These are phyloP conservation scores for Pseudogymnoascus verrucosus DNA, from an alignment of 2,329 filamentous ascomycete genomes.

Conservation along the genomic window DNA sequence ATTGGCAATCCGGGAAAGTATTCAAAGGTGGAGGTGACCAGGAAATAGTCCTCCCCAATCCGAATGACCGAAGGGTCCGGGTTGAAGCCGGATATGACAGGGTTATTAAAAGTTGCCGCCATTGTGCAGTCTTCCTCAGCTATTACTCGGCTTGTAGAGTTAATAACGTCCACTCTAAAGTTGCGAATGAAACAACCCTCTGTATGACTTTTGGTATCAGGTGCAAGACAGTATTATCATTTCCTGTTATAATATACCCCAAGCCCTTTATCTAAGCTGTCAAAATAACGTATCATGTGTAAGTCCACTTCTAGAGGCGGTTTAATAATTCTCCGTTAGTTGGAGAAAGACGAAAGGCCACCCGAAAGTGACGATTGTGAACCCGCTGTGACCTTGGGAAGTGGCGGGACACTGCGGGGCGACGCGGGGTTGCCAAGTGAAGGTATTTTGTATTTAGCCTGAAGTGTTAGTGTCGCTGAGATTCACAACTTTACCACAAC, in stretches of 20 bases:
- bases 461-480: neutral
- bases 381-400: neutral
- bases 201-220: neutral
- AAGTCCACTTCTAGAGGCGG: neutral
- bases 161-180: neutral
- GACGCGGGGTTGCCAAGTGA: slow-evolving; percentile 6
- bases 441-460: slow-evolving; percentile 2
- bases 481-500: neutral
- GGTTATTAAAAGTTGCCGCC: slow-evolving; percentile 1
- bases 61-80: slow-evolving; percentile 48
- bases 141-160: too few species aligned
- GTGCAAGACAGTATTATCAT: neutral
- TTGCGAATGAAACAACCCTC: neutral
- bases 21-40: slow-evolving; percentile 55
- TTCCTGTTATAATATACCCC: neutral
- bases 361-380: neutral
- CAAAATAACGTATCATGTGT: neutral
- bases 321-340: slow-evolving; percentile 7
- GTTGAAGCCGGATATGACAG: slow-evolving; percentile 41
- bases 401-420: neutral
- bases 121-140: neutral
- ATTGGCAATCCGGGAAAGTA: slow-evolving; percentile 54
- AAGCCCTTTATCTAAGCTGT: neutral
- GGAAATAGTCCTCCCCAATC: slow-evolving; percentile 43
- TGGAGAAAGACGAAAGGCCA: neutral